Evolutionary conservation across 1,284 basidiomycete genomes (phyloP).

Genomic region (Vanrija humicola): DNA sequence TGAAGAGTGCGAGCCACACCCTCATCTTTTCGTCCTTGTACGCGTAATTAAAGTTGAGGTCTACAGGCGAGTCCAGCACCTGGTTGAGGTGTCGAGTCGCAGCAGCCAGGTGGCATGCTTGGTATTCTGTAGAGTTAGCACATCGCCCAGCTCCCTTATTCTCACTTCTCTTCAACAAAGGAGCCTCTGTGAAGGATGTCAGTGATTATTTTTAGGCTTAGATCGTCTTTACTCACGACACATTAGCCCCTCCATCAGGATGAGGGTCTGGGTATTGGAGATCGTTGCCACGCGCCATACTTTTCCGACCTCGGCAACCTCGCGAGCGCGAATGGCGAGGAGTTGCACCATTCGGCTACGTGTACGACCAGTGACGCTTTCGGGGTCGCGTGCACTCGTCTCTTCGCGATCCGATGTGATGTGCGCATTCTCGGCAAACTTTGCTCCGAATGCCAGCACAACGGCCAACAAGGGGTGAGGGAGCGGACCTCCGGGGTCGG

Average conservation of each 20-base stretch:
- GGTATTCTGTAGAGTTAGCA: slow-evolving; percentile 20
- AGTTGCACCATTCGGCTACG: slow-evolving; percentile 71
- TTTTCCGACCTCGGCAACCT: slow-evolving; percentile 77
- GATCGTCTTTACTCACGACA: slow-evolving; percentile 27
- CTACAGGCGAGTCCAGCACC: not conserved
- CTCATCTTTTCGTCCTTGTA: slow-evolving; percentile 23
- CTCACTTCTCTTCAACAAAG: not conserved
- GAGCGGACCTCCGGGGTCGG: slow-evolving; percentile 49
- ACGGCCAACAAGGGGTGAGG: slow-evolving; percentile 75
- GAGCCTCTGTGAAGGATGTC: not conserved
- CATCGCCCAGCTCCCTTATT: too few relatives aligned
- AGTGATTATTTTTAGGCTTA: too few relatives aligned
- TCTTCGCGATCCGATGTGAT: slow-evolving; percentile 71
- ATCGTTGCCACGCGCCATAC: slow-evolving; percentile 72
- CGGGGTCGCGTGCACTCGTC: slow-evolving; percentile 24
- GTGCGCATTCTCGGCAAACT: slow-evolving; percentile 81
- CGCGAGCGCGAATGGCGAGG: slow-evolving; percentile 70
- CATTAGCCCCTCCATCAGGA: slow-evolving; percentile 37
- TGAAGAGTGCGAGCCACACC: slow-evolving; percentile 51
- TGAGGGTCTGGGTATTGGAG: slow-evolving; percentile 60
- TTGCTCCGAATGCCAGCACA: slow-evolving; percentile 86
- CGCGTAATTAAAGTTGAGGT: not conserved
- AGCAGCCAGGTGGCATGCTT: slow-evolving; percentile 15
- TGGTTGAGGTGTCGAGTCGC: slow-evolving; percentile 23
- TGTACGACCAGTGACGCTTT: slow-evolving; percentile 9